phyloP scores from a whole-genome alignment of 768 basidiomycete genomes.

The Boletus coccyginus region DNA sequence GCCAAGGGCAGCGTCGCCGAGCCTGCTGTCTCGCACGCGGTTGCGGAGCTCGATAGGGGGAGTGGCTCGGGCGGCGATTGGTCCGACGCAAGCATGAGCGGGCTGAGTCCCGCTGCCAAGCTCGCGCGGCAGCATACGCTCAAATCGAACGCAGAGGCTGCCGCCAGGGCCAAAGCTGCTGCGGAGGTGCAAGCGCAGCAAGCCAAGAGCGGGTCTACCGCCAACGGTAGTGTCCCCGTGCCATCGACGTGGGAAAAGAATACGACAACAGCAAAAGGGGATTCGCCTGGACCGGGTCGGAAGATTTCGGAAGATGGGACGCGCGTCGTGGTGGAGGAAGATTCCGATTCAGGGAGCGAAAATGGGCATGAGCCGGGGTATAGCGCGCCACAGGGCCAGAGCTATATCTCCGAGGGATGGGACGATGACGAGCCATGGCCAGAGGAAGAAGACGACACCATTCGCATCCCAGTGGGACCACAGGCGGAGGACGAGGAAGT shows the following conservation, averaged over 20 bases:
- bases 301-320: conserved; percentile 65
- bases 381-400: conserved; percentile 34
- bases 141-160: conserved; percentile 65
- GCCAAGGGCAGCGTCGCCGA: conserved; percentile 64
- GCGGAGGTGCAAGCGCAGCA: conserved; percentile 26
- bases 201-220: conserved; percentile 17
- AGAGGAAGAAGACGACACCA: conserved; percentile 70
- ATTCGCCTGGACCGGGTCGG: conserved; percentile 43
- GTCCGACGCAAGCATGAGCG: conserved; percentile 58
- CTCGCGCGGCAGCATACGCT: conserved; percentile 90
- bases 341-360: conserved; percentile 58
- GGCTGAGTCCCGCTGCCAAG: conserved; percentile 86
- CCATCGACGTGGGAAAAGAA: conserved; percentile 80
- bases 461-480: conserved; percentile 38
- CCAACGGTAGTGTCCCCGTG: conserved; percentile 39
- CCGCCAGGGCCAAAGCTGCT: conserved; percentile 38
- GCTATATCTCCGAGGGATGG: conserved; percentile 61
- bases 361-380: conserved; percentile 39
- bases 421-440: conserved; percentile 82
- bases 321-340: conserved; percentile 64
- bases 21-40: conserved; percentile 75
- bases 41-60: conserved; percentile 77
- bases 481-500: conserved; percentile 49
- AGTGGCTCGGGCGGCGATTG: conserved; percentile 47
- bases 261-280: conserved; percentile 56